Conservation (phyloP, 148 eudicot species). For the Beta vulgaris region DNA sequence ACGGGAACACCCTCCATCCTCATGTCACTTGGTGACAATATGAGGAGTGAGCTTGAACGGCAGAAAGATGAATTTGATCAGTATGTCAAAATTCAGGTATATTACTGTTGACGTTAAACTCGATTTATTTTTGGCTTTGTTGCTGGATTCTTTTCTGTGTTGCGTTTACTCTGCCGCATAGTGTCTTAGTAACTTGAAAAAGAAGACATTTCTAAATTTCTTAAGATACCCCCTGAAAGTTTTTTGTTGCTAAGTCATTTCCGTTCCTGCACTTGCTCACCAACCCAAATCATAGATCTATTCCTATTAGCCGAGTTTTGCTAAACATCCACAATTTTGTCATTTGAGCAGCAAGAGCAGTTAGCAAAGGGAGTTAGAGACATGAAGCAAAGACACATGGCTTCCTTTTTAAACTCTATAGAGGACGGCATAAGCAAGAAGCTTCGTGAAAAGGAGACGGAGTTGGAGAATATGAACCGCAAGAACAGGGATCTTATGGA, state of each 20-base stretch:
- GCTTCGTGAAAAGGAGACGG: conserved; percentile 63
- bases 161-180: neutral
- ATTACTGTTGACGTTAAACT: neutral
- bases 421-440: conserved; percentile 65
- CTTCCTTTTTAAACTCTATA: conserved; percentile 55
- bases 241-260: neutral
- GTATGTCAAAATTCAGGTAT: conserved; percentile 78
- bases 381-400: conserved; percentile 68
- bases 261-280: neutral
- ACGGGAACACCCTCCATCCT: conserved; percentile 52
- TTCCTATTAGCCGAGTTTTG: neutral
- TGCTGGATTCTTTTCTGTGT: neutral
- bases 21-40: conserved; percentile 53
- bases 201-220: neutral
- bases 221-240: neutral
- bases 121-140: neutral
- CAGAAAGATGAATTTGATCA: conserved; percentile 82
- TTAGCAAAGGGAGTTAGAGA: conserved; percentile 65
- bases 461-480: conserved; percentile 68
- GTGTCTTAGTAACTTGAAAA: neutral
- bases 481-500: conserved; percentile 74
- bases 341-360: conserved; percentile 63
- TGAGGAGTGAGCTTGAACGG: conserved; percentile 64
- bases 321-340: conserved; percentile 1
- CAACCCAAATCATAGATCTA: neutral